phyloP scores from a whole-genome alignment of 257 asterid genomes.

The Ilex aquifolium region DNA sequence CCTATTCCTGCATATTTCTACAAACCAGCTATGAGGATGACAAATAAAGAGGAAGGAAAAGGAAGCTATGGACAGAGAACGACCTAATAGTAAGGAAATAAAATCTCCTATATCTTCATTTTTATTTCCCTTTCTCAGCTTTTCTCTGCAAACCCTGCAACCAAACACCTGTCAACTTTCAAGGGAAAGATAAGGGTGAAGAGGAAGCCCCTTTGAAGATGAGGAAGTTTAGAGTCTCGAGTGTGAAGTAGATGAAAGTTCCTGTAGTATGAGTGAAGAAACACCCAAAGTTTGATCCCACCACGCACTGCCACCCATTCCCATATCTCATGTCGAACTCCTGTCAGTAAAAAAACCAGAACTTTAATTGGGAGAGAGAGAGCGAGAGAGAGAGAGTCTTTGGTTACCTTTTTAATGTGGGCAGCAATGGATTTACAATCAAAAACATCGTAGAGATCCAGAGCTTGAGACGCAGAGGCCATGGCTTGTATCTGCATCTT shows the following conservation, averaged over 20 bases:
- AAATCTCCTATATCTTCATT: no score
- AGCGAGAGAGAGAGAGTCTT: background rate
- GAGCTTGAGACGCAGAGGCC: conserved; percentile 80
- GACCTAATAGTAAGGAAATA: no score
- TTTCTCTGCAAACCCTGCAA: no score
- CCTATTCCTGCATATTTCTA: no score
- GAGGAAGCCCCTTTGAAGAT: conserved; percentile 80
- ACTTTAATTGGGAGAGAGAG: background rate
- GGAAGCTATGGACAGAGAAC: no score
- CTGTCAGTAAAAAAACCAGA: conserved; percentile 30
- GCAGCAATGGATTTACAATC: conserved; percentile 56
- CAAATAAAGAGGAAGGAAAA: no score
- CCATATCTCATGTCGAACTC: conserved; percentile 81
- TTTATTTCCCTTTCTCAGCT: no score
- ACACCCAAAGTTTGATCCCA: conserved; percentile 93
- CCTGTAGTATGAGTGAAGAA: conserved; percentile 83
- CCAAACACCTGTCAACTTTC: background rate
- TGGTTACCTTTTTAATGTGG: conserved; percentile 48
- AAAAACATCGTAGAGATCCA: conserved; percentile 75
- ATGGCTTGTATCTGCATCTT: conserved; percentile 94
- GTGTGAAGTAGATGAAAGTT: conserved; percentile 77
- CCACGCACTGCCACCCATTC: conserved; percentile 93
- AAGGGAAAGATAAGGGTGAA: conserved; percentile 25
- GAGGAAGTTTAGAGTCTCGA: conserved; percentile 85
- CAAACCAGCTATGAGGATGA: no score